Conservation (phyloP, 768 basidiomycete species). For the Rubroboletus satanas region DNA sequence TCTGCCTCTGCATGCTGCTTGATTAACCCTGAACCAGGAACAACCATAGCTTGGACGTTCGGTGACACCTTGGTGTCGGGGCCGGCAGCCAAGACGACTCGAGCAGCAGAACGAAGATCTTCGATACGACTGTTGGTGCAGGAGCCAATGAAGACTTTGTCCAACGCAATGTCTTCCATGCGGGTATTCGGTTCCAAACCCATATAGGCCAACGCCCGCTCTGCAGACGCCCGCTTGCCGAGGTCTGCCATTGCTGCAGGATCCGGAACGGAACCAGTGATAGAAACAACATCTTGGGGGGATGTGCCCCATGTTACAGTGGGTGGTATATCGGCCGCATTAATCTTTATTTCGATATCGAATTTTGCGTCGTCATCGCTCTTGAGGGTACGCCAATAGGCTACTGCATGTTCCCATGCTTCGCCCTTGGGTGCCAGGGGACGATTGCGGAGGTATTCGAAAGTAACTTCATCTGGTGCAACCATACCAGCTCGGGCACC, state of each 20-base stretch:
- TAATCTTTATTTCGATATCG: slow-evolving; percentile 76
- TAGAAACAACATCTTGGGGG: slow-evolving; percentile 82
- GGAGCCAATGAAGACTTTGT: slow-evolving; percentile 92
- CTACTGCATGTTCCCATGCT: slow-evolving; percentile 78
- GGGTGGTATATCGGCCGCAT: slow-evolving; percentile 81
- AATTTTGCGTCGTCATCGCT: slow-evolving; percentile 82
- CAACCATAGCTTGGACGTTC: slow-evolving; percentile 81
- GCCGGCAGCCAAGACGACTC: slow-evolving; percentile 71
- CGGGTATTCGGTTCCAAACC: slow-evolving; percentile 72
- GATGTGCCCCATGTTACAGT: slow-evolving; percentile 94
- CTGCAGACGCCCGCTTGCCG: slow-evolving; percentile 62
- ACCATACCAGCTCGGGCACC: slow-evolving; percentile 93
- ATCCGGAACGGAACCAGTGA: slow-evolving; percentile 77
- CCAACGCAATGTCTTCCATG: slow-evolving; percentile 75
- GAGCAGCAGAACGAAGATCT: slow-evolving; percentile 76
- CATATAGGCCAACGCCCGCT: slow-evolving; percentile 83
- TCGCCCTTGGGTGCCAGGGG: slow-evolving; percentile 82
- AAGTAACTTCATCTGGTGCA: slow-evolving; percentile 84
- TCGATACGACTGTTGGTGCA: slow-evolving; percentile 95
- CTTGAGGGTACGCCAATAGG: slow-evolving; percentile 81
- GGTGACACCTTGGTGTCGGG: slow-evolving; percentile 69
- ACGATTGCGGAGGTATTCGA: slow-evolving; percentile 75
- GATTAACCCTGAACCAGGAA: slow-evolving; percentile 87
- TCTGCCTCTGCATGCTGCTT: slow-evolving; percentile 91
- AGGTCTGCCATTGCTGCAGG: slow-evolving; percentile 63